Base-by-base conservation (phyloP, 139 green algal genomes). In the Coelastrella sp. region DNA sequence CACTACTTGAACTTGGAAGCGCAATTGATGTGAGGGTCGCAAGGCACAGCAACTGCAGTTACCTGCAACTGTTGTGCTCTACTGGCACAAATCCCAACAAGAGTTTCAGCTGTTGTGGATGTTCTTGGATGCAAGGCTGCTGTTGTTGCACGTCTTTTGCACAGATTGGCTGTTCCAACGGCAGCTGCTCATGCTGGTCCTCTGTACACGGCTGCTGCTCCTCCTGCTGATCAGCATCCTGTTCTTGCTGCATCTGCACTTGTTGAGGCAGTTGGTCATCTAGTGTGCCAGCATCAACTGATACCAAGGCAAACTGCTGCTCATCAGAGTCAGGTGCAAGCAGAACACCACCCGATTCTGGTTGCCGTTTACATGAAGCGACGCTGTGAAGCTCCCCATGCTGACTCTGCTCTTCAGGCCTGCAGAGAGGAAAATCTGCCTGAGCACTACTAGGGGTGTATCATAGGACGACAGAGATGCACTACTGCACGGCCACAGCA, bases 41-140 rank as follows among this genome's bases (percentile, higher is more conserved):
- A n/a, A n/a, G n/a, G n/a, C n/a, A n/a, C n/a, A n/a, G n/a, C n/a
- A 8, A 32, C 2, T 51, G 25, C 27, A 32, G 45, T 48, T 30
- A 76, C 53, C 81, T 81, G 81, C 53, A 87, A n/a, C 66, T 4
- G 30, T 57, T 66, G 5, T 79, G 45, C 32, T 83, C 78, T 41
- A 86, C 79, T 23, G 88, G 88, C 57, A 93, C 64, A 57, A 60
- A 59, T 21, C 81, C 86, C 38, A 87, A 23, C 1, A 81, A 67
- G 7, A 90, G n/a, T 0, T 76, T 71, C 34, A 91, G 84, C 51
- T 82, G 63, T 63, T 68, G 8, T 17, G 27, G 78, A 40, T 45
- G 41, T 63, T n/a, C n/a, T 64, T 15, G 0, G 67, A 50, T 37
- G 27, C 13, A 35, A 76, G n/a, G 77, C 77, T 38, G 57, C 59